Conservation (phyloP, 208 protist species). For the Leptomonas pyrrhocoris region DNA sequence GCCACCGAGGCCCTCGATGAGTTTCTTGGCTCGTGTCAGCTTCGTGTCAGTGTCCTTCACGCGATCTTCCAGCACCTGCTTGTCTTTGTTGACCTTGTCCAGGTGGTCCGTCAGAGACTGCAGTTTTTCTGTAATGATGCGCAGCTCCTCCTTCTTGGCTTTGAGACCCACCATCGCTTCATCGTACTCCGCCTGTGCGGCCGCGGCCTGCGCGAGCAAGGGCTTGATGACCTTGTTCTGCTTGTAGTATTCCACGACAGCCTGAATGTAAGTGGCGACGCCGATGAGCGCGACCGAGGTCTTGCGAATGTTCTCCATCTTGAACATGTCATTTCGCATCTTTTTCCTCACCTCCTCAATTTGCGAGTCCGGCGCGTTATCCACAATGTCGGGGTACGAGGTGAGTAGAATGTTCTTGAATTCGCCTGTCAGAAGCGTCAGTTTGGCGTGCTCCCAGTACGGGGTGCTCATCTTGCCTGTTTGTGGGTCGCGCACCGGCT, state of each 20-base stretch:
- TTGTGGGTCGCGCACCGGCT: constrained; percentile 79
- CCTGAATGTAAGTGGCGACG: constrained; percentile 97
- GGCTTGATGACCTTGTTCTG: constrained; percentile 97
- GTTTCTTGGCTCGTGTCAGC: constrained; percentile 93
- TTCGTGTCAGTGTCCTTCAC: constrained; percentile 94
- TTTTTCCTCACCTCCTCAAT: constrained; percentile 96
- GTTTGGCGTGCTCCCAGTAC: constrained; percentile 95
- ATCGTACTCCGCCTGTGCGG: constrained; percentile 87
- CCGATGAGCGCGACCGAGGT: constrained; percentile 91
- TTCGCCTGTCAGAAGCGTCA: constrained; percentile 81
- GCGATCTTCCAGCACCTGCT: constrained; percentile 92
- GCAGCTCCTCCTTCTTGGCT: constrained; percentile 92
- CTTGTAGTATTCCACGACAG: constrained; percentile 98
- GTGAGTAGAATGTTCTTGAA: constrained; percentile 91
- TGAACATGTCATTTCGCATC: constrained; percentile 93
- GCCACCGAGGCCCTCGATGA: constrained; percentile 94
- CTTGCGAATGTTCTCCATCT: constrained; percentile 93
- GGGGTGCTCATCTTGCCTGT: constrained; percentile 84
- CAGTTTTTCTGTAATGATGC: constrained; percentile 92
- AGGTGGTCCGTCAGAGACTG: constrained; percentile 80
- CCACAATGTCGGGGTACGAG: constrained; percentile 87
- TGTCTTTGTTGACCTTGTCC: constrained; percentile 86
- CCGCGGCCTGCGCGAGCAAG: constrained; percentile 86
- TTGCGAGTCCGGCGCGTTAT: constrained; percentile 84
- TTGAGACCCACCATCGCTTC: constrained; percentile 87